phyloP scores from a whole-genome alignment of 805 yeast genomes.

The Ogataea thermomethanolica region DNA sequence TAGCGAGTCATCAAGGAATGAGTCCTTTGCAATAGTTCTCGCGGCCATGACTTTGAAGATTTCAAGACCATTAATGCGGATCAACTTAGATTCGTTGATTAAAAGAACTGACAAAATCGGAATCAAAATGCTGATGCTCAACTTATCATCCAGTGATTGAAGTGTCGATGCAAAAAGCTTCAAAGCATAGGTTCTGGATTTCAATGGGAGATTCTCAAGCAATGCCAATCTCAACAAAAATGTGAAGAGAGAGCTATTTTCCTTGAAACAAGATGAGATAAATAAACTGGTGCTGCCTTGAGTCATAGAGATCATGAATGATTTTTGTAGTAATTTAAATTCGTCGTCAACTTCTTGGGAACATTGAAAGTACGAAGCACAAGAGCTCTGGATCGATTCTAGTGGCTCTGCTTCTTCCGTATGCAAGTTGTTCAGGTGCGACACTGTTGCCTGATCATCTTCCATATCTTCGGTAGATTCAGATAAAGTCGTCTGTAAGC shows the following conservation, averaged over 20 bases:
- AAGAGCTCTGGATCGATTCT: slow-evolving; percentile 12
- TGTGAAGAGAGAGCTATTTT: slow-evolving; percentile 40
- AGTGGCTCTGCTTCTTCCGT: slow-evolving; percentile 16
- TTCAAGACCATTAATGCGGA: slow-evolving; percentile 45
- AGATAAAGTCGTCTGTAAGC: slow-evolving; percentile 58
- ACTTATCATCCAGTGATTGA: slow-evolving; percentile 32
- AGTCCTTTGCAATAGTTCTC: slow-evolving; percentile 37
- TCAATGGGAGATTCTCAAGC: slow-evolving; percentile 56
- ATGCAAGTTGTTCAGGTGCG: slow-evolving; percentile 6
- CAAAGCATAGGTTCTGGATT: slow-evolving; percentile 51
- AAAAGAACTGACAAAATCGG: slow-evolving; percentile 59
- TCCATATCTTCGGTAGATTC: slow-evolving; percentile 23
- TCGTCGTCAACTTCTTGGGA: slow-evolving; percentile 33
- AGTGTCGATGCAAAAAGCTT: slow-evolving; percentile 36
- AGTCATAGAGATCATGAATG: slow-evolving; percentile 43
- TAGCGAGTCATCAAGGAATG: slow-evolving; percentile 51
- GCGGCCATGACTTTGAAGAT: slow-evolving; percentile 37
- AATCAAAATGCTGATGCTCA: slow-evolving; percentile 47
- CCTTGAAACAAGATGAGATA: slow-evolving; percentile 18
- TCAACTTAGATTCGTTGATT: slow-evolving; percentile 44
- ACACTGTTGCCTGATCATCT: slow-evolving; percentile 9
- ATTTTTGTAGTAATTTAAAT: slow-evolving; percentile 40
- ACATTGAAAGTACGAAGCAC: slow-evolving; percentile 36
- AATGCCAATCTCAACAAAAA: slow-evolving; percentile 56
- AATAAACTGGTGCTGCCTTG: slow-evolving; percentile 16